A percentile compares a stretch with the other conserved stretches of the same genome.
These are phyloP conservation scores for Suillus hirtellus DNA, from an alignment of 768 basidiomycete species.

Conservation along the genomic window DNA sequence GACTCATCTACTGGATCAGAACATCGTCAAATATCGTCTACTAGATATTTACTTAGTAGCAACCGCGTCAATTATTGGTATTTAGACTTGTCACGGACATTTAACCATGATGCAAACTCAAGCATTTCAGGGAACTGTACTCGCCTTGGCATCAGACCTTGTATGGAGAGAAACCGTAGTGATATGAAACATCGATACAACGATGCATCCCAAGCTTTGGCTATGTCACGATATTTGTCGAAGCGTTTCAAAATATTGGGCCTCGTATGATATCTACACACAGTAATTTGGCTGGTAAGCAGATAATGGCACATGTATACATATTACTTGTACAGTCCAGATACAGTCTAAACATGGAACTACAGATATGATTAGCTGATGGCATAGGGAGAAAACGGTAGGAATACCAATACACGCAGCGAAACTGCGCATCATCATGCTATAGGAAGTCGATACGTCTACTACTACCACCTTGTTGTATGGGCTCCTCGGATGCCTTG, in stretches of 20 bases:
- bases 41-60: not conserved
- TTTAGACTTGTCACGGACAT: not conserved
- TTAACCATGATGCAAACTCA: not conserved
- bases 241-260: not conserved
- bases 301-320: not conserved
- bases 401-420: slow-evolving; percentile 1
- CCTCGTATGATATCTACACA: not conserved
- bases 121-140: not conserved
- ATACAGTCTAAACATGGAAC: slow-evolving; percentile 11
- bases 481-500: slow-evolving; percentile 31
- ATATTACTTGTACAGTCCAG: slow-evolving; percentile 1
- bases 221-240: not conserved
- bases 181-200: not conserved
- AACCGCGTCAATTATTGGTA: not conserved
- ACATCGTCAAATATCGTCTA: not conserved
- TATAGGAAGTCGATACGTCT: slow-evolving; percentile 2
- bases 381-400: not conserved
- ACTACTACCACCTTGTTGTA: slow-evolving; percentile 5
- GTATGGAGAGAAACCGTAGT: not conserved
- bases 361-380: not conserved
- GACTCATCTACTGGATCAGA: not conserved
- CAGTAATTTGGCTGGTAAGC: not conserved
- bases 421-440: not conserved
- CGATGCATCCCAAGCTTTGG: not conserved
- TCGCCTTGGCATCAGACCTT: not conserved